These are phyloP conservation scores for Ustilago lituana DNA, from an alignment of 1,284 basidiomycete genomes.

Conservation along the genomic window DNA sequence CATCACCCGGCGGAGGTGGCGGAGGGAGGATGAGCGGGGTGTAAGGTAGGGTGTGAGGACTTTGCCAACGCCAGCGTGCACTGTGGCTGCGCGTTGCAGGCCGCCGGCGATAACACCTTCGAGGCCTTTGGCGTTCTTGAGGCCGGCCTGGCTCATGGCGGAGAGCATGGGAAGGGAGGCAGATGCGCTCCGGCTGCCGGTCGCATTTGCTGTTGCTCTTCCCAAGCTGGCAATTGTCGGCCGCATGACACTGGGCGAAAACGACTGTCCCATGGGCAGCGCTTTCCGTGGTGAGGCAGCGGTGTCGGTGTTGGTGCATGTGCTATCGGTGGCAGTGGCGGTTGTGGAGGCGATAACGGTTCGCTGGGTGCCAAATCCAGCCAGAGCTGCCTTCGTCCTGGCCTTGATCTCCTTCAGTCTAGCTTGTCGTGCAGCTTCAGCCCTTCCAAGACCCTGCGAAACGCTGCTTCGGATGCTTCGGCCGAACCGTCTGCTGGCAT, in stretches of 20 bases:
- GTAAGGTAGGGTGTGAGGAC: conserved; percentile 23
- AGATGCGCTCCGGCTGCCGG: conserved; percentile 5
- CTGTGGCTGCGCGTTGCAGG: conserved; percentile 31
- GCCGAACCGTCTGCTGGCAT: conserved; percentile 21
- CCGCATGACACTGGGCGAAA: conserved; percentile 38
- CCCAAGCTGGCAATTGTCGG: conserved; percentile 33
- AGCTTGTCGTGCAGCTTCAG: conserved; percentile 36
- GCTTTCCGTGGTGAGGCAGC: conserved; percentile 1
- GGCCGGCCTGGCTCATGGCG: not conserved
- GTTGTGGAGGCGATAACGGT: conserved; percentile 17
- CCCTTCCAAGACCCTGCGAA: conserved; percentile 30
- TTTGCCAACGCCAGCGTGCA: conserved; percentile 21
- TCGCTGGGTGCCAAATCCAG: conserved; percentile 27
- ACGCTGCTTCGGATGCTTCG: conserved; percentile 36
- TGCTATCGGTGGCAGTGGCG: not conserved
- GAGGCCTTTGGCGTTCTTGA: not conserved
- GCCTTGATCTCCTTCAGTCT: conserved; percentile 44
- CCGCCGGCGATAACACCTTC: not conserved
- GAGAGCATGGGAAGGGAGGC: conserved; percentile 27
- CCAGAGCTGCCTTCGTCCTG: conserved; percentile 28
- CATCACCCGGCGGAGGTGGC: conserved; percentile 35
- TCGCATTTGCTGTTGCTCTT: conserved; percentile 1
- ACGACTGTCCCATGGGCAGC: conserved; percentile 5
- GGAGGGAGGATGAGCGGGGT: conserved; percentile 39
- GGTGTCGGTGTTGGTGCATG: not conserved